These are phyloP conservation scores for Ottelia alismoides DNA, from an alignment of 106 monocot species.

Conservation along the genomic window DNA sequence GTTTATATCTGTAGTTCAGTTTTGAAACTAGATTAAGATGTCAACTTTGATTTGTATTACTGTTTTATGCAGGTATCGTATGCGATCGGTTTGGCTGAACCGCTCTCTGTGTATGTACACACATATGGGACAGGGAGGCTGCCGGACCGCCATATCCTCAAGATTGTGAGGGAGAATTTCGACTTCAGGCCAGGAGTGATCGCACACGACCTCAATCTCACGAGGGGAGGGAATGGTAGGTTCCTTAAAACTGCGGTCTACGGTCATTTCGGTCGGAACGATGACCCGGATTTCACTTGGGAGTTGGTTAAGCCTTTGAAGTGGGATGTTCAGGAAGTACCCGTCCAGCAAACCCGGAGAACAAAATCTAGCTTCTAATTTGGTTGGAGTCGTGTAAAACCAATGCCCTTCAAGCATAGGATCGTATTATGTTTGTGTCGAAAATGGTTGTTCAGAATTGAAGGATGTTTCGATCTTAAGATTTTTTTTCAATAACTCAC, in stretches of 20 bases:
- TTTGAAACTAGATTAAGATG: no score
- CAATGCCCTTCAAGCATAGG: no score
- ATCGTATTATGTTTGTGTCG: no score
- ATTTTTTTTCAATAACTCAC: no score
- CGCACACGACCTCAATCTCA: constrained; percentile 8
- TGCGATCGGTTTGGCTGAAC: constrained; percentile 13
- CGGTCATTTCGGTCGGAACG: constrained; percentile 11
- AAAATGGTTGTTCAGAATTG: no score
- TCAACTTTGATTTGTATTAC: no score
- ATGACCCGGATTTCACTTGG: constrained; percentile 17
- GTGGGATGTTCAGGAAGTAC: no score
- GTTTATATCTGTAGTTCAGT: no score
- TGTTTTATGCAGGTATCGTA: constrained; percentile 9
- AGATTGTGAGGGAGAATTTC: constrained; percentile 11
- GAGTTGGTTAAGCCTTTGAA: constrained; percentile 7
- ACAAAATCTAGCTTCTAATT: no score
- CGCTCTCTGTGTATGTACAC: constrained; percentile 11
- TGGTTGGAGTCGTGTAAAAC: no score
- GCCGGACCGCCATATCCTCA: constrained; percentile 6
- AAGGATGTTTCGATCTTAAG: no score
- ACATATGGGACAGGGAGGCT: constrained; percentile 7
- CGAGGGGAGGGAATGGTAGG: background rate
- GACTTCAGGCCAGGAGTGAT: constrained; percentile 12
- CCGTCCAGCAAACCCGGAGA: no score
- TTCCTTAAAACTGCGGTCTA: constrained; percentile 10